Evolutionary conservation across 2,329 filamentous ascomycete genomes (phyloP), one percentile per base, ranked within the genome.

Genomic region (Trichoderma breve): DNA sequence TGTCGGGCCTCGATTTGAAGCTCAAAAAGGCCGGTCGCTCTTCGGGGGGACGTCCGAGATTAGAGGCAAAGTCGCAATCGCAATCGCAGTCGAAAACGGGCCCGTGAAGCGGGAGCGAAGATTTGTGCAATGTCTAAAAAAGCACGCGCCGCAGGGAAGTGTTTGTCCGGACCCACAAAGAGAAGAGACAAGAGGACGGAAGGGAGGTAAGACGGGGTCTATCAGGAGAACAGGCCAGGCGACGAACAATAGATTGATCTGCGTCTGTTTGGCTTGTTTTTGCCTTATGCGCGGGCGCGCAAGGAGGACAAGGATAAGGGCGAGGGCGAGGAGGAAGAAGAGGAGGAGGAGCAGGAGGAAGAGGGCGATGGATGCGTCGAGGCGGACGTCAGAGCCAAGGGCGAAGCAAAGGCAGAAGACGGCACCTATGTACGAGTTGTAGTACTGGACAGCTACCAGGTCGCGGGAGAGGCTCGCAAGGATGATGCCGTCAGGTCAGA

Each of bases 91-190:
- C 70, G 66, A 65, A 53, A 51, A 60, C 51, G 66, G 58, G 64
- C 39, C 51, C 66, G 58, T 43, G 57, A 34, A 47, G 58, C 24
- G 70, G 63, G 64, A 72, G 64, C 32, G 43, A 68, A 62, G 39
- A 24, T 53, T 60, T 62, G 57, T 67, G 70, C 39, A 72, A 62
- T 63, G 57, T 34, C 32, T 26, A 63, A 64, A 72, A 58, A 63
- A 65, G 70, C 57, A 61, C 70, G 63, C 70, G 70, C 70, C 58
- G 70, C 55, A 43, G 18, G 24, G 70, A 72, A 67, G 62, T 68
- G 70, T 72, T 67, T 72, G 70, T 36, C 70, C 63, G 70, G 70
- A 72, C 70, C 70, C 70, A 72, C 70, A 72, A 71, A 36, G 57
- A 61, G 53, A 58, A n/a, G 43, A 34, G 58, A 67, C 47, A 57